Base-by-base conservation (phyloP, 2,329 filamentous ascomycete genomes). In the Huntiella moniliformis region DNA sequence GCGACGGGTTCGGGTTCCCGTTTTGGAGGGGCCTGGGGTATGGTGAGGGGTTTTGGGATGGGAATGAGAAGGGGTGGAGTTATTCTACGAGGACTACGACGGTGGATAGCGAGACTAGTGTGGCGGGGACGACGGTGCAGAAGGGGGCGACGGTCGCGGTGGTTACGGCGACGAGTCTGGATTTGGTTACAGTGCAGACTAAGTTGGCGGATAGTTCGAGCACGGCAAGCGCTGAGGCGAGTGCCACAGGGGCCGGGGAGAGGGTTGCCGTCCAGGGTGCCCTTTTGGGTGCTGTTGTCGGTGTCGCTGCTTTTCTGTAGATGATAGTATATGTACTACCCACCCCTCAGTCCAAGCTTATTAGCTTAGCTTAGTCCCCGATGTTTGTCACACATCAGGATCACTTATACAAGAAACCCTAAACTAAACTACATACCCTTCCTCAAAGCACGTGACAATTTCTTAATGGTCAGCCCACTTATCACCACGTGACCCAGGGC, bases 81-180 rank as follows among this genome's bases (percentile, higher is more conserved):
- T 52, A 49, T 44, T 48, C 53, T 11, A 56, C 54, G 13, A 38
- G 49, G 5, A 56, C 54, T 7, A 47, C 49, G 12, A 56, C 54
- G 6, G 47, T 54, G 2, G 35, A 38, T 17, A 33, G 37, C 5
- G 45, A 45, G 16, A 47, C 43, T 43, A 13, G 39, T 1, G 49
- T 46, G 6, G 38, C 28, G 35, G 51, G 50, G n/a, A 18, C 45
- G 4, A 52, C 47, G 16, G 42, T 51, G 32, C 49, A 50, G 18
- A 34, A 42, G 38, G 47, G 47, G 4, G 50, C 51, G 10, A 38
- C 45, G 11, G 31, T 47, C 17, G 44, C 44, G 11, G 17, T 52
- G 12, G 51, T 51, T 42, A 42, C 50, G 18, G 51, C 51, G 2
- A 38, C 41, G 7, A 52, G 47, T 8, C 50, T 40, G 10, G 50